phyloP scores from a whole-genome alignment of 345 rosid species.

The Gossypium australe region DNA sequence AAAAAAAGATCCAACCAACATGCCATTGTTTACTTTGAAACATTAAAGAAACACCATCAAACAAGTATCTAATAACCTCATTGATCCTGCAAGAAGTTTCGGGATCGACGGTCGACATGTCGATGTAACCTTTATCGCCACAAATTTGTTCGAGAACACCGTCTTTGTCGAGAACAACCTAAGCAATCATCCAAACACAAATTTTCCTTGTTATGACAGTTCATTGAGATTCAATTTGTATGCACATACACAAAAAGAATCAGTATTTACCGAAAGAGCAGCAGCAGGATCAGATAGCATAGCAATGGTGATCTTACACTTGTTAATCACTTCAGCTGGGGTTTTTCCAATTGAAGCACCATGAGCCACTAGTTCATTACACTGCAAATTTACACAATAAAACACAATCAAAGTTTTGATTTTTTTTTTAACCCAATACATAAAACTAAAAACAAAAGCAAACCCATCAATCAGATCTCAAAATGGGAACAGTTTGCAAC shows the following conservation, averaged over 20 bases:
- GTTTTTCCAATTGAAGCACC: slow-evolving; percentile 76
- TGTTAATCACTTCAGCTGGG: slow-evolving; percentile 80
- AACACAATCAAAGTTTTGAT: background rate
- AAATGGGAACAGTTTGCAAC: background rate
- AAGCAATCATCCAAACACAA: slow-evolving; percentile 10
- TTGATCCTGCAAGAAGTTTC: slow-evolving; percentile 67
- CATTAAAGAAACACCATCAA: background rate
- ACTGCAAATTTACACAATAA: slow-evolving; percentile 38
- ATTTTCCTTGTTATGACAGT: background rate
- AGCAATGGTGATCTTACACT: slow-evolving; percentile 75
- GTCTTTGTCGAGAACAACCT: slow-evolving; percentile 81
- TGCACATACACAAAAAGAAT: background rate
- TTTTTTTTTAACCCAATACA: background rate
- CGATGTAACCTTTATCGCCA: slow-evolving; percentile 53
- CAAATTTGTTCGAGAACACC: slow-evolving; percentile 75
- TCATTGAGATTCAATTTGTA: background rate
- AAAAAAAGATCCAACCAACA: background rate
- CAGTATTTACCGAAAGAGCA: slow-evolving; percentile 58
- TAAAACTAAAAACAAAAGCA: background rate
- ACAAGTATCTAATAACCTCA: slow-evolving; percentile 36
- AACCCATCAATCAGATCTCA: slow-evolving; percentile 1
- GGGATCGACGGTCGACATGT: slow-evolving; percentile 92
- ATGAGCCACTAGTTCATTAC: slow-evolving; percentile 76
- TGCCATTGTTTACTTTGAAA: background rate
- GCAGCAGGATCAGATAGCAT: slow-evolving; percentile 90